Conservation (phyloP, 441 rosid species). For the Melastoma candidum region DNA sequence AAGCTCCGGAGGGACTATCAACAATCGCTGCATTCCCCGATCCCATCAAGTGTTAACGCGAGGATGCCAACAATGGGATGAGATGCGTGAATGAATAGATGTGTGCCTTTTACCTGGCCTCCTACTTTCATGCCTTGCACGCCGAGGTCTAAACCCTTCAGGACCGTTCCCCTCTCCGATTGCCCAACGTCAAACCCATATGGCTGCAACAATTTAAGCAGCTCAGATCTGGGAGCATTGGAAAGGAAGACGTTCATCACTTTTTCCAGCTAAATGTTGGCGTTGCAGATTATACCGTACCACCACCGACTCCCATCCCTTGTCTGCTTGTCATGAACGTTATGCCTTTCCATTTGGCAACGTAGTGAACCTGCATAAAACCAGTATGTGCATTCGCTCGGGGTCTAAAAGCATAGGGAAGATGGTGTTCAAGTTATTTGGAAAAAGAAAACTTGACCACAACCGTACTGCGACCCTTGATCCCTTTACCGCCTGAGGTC, state of each 20-base stretch:
- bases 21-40: slow-evolving; percentile 40
- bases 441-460: slow-evolving; percentile 36
- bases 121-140: slow-evolving; percentile 88
- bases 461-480: slow-evolving; percentile 97
- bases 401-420: not conserved
- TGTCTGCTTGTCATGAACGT: slow-evolving; percentile 97
- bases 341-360: slow-evolving; percentile 89
- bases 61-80: not conserved
- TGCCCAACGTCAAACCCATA: slow-evolving; percentile 95
- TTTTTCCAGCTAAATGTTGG: not conserved
- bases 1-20: slow-evolving; percentile 78
- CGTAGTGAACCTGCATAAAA: slow-evolving; percentile 68
- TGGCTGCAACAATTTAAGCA: slow-evolving; percentile 42
- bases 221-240: too few relatives aligned
- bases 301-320: slow-evolving; percentile 93
- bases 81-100: not conserved
- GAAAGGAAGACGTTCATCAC: not conserved
- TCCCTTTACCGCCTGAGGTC: slow-evolving; percentile 71
- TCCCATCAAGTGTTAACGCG: not conserved
- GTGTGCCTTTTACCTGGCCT: slow-evolving; percentile 46
- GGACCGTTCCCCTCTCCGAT: slow-evolving; percentile 76
- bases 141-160: slow-evolving; percentile 89
- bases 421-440: not conserved
- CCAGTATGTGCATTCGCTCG: not conserved
- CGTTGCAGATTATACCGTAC: slow-evolving; percentile 43